Evolutionary conservation across 2,329 filamentous ascomycete genomes (phyloP), one percentile per base, ranked within the genome.

Genomic region (Chaetomium strumarium): DNA sequence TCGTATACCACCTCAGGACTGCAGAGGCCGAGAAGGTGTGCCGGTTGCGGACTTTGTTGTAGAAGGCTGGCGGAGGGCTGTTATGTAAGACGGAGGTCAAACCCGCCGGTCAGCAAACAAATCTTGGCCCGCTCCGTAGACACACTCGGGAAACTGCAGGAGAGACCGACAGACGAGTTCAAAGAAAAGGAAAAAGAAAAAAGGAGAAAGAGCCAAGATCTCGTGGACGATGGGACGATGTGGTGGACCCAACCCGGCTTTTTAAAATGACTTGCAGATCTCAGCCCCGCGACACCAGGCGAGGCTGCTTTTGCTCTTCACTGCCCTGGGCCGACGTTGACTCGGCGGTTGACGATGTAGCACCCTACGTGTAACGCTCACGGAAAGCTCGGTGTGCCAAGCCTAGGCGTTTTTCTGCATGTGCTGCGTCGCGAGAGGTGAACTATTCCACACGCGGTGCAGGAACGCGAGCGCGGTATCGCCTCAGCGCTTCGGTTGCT

Each of bases 51-150:
- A 55, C 42, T 46, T 55, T 60, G 49, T 63, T 63, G 49, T 50
- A 61, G 34, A 61, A 64, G 10, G 58, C 57, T 8, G 58, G 59
- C 11, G 62, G 62, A 31, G 62, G 62, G 5, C 62, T 64, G 45
- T 14, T 19, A 13, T 6, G 12, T 14, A 34, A 42, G n/a, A n/a
- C 34, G 20, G 16, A 17, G n/a, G 36, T 43, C 30, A 4, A 14
- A 24, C 30, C 41, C 12, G 3, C 14, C 16, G 33, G 20, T 51
- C 19, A 51, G 49, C 37, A 29, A 36, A 19, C 6, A 34, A 2
- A 3, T 17, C 38, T 14, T 5, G 39, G n/a, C n/a, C 16, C 30
- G 19, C 36, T n/a, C 38, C 33, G n/a, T n/a, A 33, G 12, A 29
- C 36, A 39, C 29, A n/a, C 11, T 41, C 36, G 39, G 34, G 16